Base-by-base conservation (phyloP, 129 eudicot genomes). In the Tagetes patula region DNA sequence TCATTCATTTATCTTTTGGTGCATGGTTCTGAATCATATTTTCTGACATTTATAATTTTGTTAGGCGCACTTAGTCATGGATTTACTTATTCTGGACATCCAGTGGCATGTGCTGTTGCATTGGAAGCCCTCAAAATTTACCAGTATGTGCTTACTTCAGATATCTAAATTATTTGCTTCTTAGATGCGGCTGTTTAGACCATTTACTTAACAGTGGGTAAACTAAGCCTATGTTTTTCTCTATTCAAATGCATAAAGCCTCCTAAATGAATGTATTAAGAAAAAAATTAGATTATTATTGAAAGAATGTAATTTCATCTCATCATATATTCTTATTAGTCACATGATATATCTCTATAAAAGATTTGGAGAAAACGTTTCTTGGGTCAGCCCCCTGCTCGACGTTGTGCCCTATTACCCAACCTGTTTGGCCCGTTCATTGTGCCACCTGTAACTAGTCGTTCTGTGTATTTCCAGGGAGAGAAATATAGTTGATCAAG, bases 11-110 rank as follows among this genome's bases (percentile, higher is more conserved):
- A 43, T 31, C 36, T 49, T 61, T 78, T 38, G 55, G 72, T 70
- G 72, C 36, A 48, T 48, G 43, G 41, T 52, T 11, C 30, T 5
- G 56, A 63, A 6, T 73, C 47, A 8, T n/a, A 71, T 52, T 52
- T 71, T 63, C 68, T 38, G 27, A 53, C 13, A 11, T 2, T 34
- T 64, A 5, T 67, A 66, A 13, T 55, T 48, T 37, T 53, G 34
- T 36, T 75, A 92, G 98, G 96, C 74, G 50, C 80, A 39, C 81
- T 92, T 75, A 68, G 87, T 72, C 98, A 92, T 81, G 98, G 98
- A 85, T 92, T 92, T 72, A 89, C 98, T 39, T 89, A 87, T 82
- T 89, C 98, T 42, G 98, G 98, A 65, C 98, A 92, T 69, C 98
- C 98, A 8, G 98, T 92, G 30, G 45, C 98, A 11, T 92, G 98